Conservation (phyloP, 345 rosid species). For the Eucalyptus lansdowneana region DNA sequence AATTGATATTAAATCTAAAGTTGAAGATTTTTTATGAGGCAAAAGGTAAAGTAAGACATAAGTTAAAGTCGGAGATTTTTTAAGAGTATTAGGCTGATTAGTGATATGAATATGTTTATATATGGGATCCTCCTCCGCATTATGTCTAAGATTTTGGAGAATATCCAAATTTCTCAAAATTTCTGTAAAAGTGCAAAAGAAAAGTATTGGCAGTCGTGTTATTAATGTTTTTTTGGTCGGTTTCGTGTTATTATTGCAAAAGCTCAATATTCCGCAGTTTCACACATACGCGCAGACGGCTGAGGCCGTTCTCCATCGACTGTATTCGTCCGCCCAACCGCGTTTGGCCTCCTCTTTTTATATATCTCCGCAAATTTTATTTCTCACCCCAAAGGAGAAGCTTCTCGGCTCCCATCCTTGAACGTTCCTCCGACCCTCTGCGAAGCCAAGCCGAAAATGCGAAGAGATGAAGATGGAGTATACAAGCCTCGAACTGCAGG, state of each 20-base stretch:
- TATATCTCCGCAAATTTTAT: not conserved
- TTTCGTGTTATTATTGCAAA: not conserved
- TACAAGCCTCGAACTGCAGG: slow-evolving; percentile 12
- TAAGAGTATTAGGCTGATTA: no score
- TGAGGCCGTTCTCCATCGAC: not conserved
- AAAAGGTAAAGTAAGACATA: no score
- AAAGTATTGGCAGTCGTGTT: not conserved
- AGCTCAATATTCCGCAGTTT: not conserved
- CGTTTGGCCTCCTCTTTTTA: not conserved
- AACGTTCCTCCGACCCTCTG: not conserved
- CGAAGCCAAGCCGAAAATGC: not conserved
- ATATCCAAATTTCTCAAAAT: not conserved
- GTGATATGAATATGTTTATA: no score
- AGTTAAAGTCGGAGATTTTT: accelerated
- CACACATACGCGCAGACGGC: not conserved
- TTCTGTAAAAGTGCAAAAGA: not conserved
- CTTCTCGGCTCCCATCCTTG: not conserved
- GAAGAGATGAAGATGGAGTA: not conserved
- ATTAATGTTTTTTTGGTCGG: not conserved
- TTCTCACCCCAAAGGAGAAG: not conserved
- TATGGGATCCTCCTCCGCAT: not conserved
- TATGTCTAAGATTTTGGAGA: not conserved
- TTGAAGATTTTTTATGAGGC: no score
- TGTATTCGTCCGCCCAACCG: not conserved
- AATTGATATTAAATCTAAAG: no score